Base-by-base conservation (phyloP, 2,329 filamentous ascomycete species). In the Colletotrichum acutatum region DNA sequence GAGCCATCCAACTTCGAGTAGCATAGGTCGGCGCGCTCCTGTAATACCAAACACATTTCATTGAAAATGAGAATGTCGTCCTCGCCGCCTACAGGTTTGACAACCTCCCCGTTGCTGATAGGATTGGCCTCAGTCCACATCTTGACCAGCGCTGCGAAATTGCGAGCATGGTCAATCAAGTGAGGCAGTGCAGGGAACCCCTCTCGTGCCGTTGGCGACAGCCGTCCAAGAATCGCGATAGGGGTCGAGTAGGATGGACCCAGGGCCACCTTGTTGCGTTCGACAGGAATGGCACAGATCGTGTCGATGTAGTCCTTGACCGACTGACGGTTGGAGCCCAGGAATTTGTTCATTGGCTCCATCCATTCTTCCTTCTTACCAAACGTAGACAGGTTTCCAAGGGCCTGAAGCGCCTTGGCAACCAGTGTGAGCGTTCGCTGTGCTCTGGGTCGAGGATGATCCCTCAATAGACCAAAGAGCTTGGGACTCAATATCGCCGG, bases 361-460 rank as follows among this genome's bases (percentile, higher is more conserved):
- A 98, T 98, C 95, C 95, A 98, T n/a, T 93, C 91, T 82, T 98
- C 96, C 80, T 98, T 97, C 79, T 94, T 95, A 53, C 96, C 96
- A 79, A 98, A 98, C 0, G 91, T 95, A 2, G 94, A 94, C 83
- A 98, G 88, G 80, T 98, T 98, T 22, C 95, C 95, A 71, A 98
- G 87, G 19, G 95, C 95, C 83, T 98, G 95, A 9, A 98, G 86
- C 1, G 94, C 94, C 82, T 98, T 98, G 28, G 96, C 95, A 72
- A 98, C 95, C 62, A 98, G 88, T 0, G 96, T 98, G 66, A 98
- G 88, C 0, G 95, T 97, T 54, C 96, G 91, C 80, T 97, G 94
- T 12, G 95, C 94, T 66, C 92, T 92, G 30, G 92, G 90, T 62
- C 93, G 93, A 28, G 96, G 95, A 76, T 97, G 94, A 78, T 98